Base-by-base conservation (phyloP, 331 rosid species). In the Erythrophleum ivorense region DNA sequence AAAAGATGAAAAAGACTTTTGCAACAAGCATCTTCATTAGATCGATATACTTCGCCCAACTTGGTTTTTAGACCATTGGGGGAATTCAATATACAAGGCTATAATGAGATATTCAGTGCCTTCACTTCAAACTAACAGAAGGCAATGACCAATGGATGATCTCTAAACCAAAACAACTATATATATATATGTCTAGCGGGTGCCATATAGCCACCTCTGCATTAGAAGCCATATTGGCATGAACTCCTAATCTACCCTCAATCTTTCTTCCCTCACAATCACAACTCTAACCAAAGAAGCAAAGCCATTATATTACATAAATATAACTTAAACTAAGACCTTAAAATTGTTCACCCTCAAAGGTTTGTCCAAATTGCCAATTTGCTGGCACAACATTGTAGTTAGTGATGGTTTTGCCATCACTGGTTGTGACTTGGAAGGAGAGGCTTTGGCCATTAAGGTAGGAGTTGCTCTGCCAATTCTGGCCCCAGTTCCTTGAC, bases 401-500 rank as follows among this genome's bases (percentile, higher is more conserved):
- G 88, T 83, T 80, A 2, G 94, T 94, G 68, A 93, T 5, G 13
- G 92, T 91, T 38, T 86, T 86, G 1, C 98, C 99, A 78, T 96
- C 99, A 59, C 99, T 94, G 24, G 94, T 80, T 0, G 98, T 96
- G 71, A 96, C 88, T n/a, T 92, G 94, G 87, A 96, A 96, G 21
- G 98, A 92, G 21, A 96, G 94, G 83, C 88, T 81, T 53, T 96
- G 99, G 64, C 99, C 98, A 49, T 96, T 91, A 7, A 96, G 91
- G 88, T 91, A 88, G 0, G 87, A 65, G 83, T 93, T 96, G 89
- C 97, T 96, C 63, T 96, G 99, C 99, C 98, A 96, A 13, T 96
- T 96, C 72, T 96, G 98, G 6, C 99, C 99, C 99, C 99, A 96
- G 69, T 96, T 96, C 78, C 99, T 88, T 0, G 99, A 94, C 98